Evolutionary conservation across 495 filamentous ascomycete genomes (phyloP).

Genomic region (Lophiotrema nucula): DNA sequence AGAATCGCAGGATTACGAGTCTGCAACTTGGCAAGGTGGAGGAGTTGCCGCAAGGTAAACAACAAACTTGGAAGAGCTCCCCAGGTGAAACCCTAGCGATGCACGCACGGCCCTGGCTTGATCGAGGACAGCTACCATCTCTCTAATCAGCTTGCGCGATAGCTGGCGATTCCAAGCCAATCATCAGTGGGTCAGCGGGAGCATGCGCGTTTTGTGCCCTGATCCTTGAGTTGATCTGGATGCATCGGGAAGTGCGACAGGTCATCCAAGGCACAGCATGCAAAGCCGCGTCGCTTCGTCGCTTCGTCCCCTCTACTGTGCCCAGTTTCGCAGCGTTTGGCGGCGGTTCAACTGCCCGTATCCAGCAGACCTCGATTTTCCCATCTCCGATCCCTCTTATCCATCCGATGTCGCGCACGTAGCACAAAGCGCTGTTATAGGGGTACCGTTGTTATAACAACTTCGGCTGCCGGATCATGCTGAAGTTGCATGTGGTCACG

Average conservation of each 20-base stretch:
- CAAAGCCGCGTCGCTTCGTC: background rate
- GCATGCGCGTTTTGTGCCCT: constrained; percentile 3
- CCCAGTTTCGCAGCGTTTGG: background rate
- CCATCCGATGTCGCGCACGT: background rate
- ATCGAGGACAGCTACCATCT: constrained; percentile 7
- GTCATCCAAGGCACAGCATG: constrained; percentile 9
- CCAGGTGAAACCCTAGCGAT: constrained; percentile 19
- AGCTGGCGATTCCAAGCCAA: constrained; percentile 2
- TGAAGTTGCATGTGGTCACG: constrained; percentile 5
- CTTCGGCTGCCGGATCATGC: background rate
- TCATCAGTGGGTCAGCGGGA: constrained; percentile 3
- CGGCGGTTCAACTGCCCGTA: background rate
- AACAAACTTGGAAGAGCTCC: constrained; percentile 30
- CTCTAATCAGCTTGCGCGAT: constrained; percentile 9
- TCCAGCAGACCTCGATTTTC: background rate
- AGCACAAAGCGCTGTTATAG: background rate
- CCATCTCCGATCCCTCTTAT: background rate
- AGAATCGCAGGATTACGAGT: constrained; percentile 14
- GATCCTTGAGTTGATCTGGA: constrained; percentile 20
- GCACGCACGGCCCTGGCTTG: background rate
- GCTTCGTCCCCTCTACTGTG: too few relatives aligned
- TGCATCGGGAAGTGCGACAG: constrained; percentile 16
- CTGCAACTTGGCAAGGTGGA: constrained; percentile 18
- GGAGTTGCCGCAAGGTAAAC: constrained; percentile 11
- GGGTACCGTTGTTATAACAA: constrained; percentile 14